Evolutionary conservation across 2,329 filamentous ascomycete species (phyloP).

Genomic region (Cladosporium sp.): DNA sequence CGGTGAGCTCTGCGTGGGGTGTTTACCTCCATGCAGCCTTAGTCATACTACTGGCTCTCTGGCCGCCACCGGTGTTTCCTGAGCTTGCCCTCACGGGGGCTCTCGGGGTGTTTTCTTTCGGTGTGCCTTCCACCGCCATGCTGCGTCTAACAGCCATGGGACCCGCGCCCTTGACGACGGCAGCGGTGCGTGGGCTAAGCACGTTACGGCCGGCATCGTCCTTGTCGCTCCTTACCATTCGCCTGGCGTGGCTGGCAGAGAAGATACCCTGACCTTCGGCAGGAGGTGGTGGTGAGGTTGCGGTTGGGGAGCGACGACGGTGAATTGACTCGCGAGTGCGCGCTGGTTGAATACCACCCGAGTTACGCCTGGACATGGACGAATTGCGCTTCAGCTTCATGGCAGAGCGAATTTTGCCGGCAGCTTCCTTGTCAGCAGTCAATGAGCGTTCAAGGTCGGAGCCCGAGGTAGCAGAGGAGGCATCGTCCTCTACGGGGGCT

Average conservation of each 20-base stretch:
- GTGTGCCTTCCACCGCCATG: conserved; percentile 16
- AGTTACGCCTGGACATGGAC: conserved; percentile 34
- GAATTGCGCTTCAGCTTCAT: conserved; percentile 45
- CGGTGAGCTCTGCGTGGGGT: not conserved
- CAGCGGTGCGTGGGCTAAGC: conserved; percentile 55
- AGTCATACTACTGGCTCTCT: conserved; percentile 10
- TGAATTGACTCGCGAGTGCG: conserved; percentile 36
- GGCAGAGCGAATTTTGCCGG: conserved; percentile 37
- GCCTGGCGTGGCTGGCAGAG: conserved; percentile 59
- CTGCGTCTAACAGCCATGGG: conserved; percentile 34
- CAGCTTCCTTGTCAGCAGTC: conserved; percentile 24
- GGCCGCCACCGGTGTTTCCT: conserved; percentile 8
- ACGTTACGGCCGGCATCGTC: conserved; percentile 48
- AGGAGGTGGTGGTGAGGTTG: conserved; percentile 41
- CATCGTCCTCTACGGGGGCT: conserved; percentile 26
- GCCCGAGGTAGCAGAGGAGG: conserved; percentile 22
- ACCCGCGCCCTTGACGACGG: conserved; percentile 51
- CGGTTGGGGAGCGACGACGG: conserved; percentile 53
- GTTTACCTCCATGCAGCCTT: conserved; percentile 18
- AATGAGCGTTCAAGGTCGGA: conserved; percentile 24
- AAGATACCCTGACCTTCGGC: conserved; percentile 43
- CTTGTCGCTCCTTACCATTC: conserved; percentile 61
- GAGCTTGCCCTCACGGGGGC: conserved; percentile 14
- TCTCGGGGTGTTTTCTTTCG: conserved; percentile 2
- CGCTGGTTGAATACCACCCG: not conserved